Conservation (phyloP, 2,329 filamentous ascomycete genomes). For the Microdochium paspali region DNA sequence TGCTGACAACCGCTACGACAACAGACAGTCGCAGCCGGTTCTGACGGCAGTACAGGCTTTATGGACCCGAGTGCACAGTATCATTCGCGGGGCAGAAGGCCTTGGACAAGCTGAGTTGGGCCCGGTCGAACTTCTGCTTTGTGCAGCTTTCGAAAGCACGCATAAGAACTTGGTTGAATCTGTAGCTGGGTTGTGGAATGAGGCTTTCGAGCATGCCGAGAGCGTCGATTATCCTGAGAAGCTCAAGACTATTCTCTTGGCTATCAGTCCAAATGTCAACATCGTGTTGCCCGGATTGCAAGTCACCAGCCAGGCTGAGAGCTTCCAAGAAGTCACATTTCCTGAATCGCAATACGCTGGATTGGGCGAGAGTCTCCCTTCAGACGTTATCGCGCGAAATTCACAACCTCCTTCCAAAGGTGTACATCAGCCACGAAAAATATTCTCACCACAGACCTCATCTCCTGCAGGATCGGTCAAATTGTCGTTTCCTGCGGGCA, state of each 20-base stretch:
- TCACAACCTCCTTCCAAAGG: background rate
- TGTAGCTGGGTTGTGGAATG: constrained; percentile 55
- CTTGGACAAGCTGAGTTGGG: constrained; percentile 35
- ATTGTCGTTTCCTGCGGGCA: constrained; percentile 17
- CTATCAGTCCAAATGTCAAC: constrained; percentile 44
- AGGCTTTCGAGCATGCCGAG: constrained; percentile 51
- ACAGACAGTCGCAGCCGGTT: constrained; percentile 27
- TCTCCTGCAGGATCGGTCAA: constrained; percentile 23
- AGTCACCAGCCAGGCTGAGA: constrained; percentile 24
- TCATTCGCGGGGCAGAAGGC: constrained; percentile 24
- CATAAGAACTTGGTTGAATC: constrained; percentile 43
- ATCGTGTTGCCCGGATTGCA: constrained; percentile 35
- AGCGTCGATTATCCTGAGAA: constrained; percentile 53
- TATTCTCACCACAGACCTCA: constrained; percentile 15
- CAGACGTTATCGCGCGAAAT: background rate
- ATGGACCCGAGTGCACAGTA: constrained; percentile 38
- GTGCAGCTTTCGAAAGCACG: constrained; percentile 47
- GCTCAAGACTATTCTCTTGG: constrained; percentile 53
- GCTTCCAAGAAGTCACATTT: constrained; percentile 29
- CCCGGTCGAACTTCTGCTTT: constrained; percentile 44
- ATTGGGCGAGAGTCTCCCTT: background rate
- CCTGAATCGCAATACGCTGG: constrained; percentile 35
- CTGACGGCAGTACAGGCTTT: constrained; percentile 33
- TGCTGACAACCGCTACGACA: constrained; percentile 28
- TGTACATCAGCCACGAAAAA: constrained; percentile 7